phyloP scores from a whole-genome alignment of 768 basidiomycete species.

The Amanita brunnescens region DNA sequence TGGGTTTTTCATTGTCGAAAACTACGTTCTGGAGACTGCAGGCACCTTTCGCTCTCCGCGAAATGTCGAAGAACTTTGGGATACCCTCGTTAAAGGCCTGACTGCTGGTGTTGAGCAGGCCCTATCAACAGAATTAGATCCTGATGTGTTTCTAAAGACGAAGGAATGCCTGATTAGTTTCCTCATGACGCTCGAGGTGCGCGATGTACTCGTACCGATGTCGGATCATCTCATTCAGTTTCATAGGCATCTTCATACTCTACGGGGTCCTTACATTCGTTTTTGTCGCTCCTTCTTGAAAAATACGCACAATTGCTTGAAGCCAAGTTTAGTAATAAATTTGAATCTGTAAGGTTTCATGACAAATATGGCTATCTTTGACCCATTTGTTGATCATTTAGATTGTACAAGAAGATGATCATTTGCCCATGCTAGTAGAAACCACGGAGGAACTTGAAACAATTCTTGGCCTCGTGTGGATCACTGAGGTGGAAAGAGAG shows the following conservation, averaged over 20 bases:
- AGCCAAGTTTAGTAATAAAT: conserved; percentile 68
- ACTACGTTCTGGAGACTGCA: conserved; percentile 83
- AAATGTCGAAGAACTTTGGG: conserved; percentile 95
- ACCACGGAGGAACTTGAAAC: conserved; percentile 53
- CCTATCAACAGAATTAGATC: conserved; percentile 64
- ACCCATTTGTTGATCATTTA: conserved; percentile 20
- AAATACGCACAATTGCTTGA: conserved; percentile 80
- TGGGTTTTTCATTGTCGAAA: conserved; percentile 96
- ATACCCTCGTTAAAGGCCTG: conserved; percentile 68
- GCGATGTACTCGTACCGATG: conserved; percentile 8
- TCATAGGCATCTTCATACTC: conserved; percentile 79
- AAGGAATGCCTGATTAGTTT: conserved; percentile 83
- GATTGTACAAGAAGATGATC: conserved; percentile 84
- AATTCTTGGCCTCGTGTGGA: conserved; percentile 78
- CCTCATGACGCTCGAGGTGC: conserved; percentile 87
- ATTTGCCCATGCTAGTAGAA: conserved; percentile 76
- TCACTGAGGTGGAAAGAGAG: conserved; percentile 57
- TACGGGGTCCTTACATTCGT: conserved; percentile 69
- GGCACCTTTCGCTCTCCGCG: conserved; percentile 82
- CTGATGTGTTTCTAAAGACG: conserved; percentile 70
- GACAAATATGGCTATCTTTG: not conserved
- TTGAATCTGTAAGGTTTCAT: conserved; percentile 58
- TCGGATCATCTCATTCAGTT: conserved; percentile 6
- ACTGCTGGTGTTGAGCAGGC: conserved; percentile 67
- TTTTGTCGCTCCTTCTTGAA: conserved; percentile 86